phyloP scores from a whole-genome alignment of 805 yeast species.

The Wickerhamomyces pijperi region DNA sequence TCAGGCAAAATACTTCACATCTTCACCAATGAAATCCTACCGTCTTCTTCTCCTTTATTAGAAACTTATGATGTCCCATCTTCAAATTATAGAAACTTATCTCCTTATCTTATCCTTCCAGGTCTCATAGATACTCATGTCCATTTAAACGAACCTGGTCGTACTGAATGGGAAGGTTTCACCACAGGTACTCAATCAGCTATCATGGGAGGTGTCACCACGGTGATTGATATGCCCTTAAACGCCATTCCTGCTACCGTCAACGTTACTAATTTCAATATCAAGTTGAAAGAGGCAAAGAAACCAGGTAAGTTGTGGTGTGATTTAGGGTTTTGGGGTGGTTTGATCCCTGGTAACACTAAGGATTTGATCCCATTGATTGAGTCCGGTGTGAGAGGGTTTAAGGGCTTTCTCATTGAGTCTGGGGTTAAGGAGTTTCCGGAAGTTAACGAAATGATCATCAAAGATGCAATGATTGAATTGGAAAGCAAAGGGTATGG shows the following conservation, averaged over 20 bases:
- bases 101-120: conserved; percentile 65
- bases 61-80: conserved; percentile 30
- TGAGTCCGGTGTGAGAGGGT: conserved; percentile 83
- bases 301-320: conserved; percentile 66
- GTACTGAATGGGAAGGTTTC: conserved; percentile 98
- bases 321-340: conserved; percentile 96
- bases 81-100: conserved; percentile 36
- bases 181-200: conserved; percentile 95
- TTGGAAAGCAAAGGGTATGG: too few species aligned
- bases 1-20: conserved; percentile 52
- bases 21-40: conserved; percentile 23
- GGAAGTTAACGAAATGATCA: conserved; percentile 54
- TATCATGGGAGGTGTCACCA: conserved; percentile 92
- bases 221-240: conserved; percentile 92
- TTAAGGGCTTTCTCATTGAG: conserved; percentile 86
- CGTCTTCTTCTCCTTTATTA: conserved; percentile 28
- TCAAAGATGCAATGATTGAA: conserved; percentile 50
- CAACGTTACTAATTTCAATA: conserved; percentile 59
- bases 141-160: conserved; percentile 93
- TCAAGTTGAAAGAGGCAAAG: conserved; percentile 67
- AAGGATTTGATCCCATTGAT: conserved; percentile 64
- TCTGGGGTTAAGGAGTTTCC: conserved; percentile 97
- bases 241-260: conserved; percentile 96
- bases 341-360: conserved; percentile 72
- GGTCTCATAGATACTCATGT: conserved; percentile 93